Evolutionary conservation across 495 filamentous ascomycete species (phyloP), one percentile per base, ranked within the genome.

Genomic region (Aspergillus olivimuriae): DNA sequence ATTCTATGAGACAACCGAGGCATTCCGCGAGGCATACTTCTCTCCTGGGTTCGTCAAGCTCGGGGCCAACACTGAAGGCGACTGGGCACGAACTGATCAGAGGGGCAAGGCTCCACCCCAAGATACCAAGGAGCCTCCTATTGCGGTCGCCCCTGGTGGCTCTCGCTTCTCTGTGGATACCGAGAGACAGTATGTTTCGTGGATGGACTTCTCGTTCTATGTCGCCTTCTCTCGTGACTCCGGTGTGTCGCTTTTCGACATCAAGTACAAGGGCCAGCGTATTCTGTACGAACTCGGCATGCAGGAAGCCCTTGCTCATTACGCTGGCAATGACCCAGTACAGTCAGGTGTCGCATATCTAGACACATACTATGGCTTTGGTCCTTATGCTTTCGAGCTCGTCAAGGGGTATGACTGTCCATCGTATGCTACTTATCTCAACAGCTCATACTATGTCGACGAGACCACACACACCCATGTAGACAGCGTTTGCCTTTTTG

Each of bases 131-230:
- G 39, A 51, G 23, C 48, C 48, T 15, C 48, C 48, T 7, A 11
- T 51, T 6, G 28, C 40, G 16, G 34, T 51, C 2, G 48, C 48
- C 20, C 48, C 48, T 3, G 37, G 37, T n/a, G 48, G 48, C 6
- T 33, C 43, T 28, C 48, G 43, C 2, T 51, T 46, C 39, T 43
- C 48, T 3, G 48, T 51, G 1, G 48, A 51, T 35, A 20, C 40
- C 4, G 48, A 51, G 3, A 33, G 39, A 33, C 45, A 46, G 40
- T 51, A 47, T 21, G 48, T 51, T 4, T 26, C 39, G 7, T 51
- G 48, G 48, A 51, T 51, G 43, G 48, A 51, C 39, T 51, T 51
- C 17, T 47, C 48, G 8, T 51, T 51, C 15, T 51, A 51, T 17
- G 46, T 51, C 34, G 30, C 23, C 34, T 51, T 51, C 34, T 46